Percentiles rank a stretch among this genome's conserved stretches.
These are phyloP conservation scores for Conticribra guillardii DNA, from an alignment of 108 stramenopile genomes.

Conservation along the genomic window DNA sequence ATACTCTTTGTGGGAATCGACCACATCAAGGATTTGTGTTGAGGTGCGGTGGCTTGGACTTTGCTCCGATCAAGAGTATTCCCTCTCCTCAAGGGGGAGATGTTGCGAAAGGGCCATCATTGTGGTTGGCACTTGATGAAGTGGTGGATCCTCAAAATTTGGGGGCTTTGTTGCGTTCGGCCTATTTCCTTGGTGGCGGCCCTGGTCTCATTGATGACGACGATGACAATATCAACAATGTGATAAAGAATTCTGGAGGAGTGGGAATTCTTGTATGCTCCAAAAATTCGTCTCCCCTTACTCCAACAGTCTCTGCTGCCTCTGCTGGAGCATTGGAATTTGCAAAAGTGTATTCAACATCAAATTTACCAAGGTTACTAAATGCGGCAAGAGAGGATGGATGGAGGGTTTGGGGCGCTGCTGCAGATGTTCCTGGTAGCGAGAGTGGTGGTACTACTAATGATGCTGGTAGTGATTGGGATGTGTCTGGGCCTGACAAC, in stretches of 20 bases:
- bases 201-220: conserved; percentile 22
- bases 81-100: conserved; percentile 41
- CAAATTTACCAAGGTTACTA: conserved; percentile 84
- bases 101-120: conserved; percentile 20
- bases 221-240: neutral
- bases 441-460: neutral
- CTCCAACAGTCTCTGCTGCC: conserved; percentile 80
- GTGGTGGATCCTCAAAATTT: conserved; percentile 95
- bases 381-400: conserved; percentile 80
- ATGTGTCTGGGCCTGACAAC: conserved; percentile 11
- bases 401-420: conserved; percentile 90
- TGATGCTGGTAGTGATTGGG: neutral
- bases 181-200: conserved; percentile 79
- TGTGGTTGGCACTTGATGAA: conserved; percentile 92
- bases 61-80: conserved; percentile 59
- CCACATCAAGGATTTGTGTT: conserved; percentile 94
- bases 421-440: conserved; percentile 53
- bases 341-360: conserved; percentile 68
- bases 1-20: conserved; percentile 81
- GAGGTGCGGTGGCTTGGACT: conserved; percentile 73
- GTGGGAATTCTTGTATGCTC: conserved; percentile 79
- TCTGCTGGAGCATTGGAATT: conserved; percentile 90
- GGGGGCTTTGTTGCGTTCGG: conserved; percentile 84
- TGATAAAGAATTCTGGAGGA: neutral
- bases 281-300: conserved; percentile 88